Evolutionary conservation across 345 rosid species (phyloP), one percentile per base, ranked within the genome.

Genomic region (Adansonia digitata): DNA sequence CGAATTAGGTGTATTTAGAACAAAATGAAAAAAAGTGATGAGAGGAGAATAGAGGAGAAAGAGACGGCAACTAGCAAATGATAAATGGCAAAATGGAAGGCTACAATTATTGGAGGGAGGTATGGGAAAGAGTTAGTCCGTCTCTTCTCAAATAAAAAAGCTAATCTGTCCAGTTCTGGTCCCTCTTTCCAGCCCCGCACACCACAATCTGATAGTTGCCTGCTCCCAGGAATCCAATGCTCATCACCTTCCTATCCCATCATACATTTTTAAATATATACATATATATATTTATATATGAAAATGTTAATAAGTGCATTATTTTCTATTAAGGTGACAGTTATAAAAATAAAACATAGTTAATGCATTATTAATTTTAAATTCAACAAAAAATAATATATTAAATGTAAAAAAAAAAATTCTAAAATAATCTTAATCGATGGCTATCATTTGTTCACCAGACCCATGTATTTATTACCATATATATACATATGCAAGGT

Each of bases 101-200:
- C 20, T 76, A 81, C 79, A 83, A 86, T 82, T 74, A 86, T 78
- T 84, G 79, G n/a, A 34, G 45, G 64, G 59, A 65, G 43, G 56
- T 62, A 70, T 20, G 79, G 69, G 71, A 69, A 67, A 55, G 51
- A 26, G 76, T 70, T 74, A 31, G 13, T 61, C 77, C 45, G 79
- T 77, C 72, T 67, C 74, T 60, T 55, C 46, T 66, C 26, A 20
- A 12, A 40, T 22, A 73, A 15, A 56, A 26, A 75, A 60, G 43
- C 27, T 75, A 63, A 15, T 34, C 40, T 52, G 34, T 76, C 42
- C 24, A 71, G 69, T 62, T 75, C 42, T 48, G 76, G 73, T 60
- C 57, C 80, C 74, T 39, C 48, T 45, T 64, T 60, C 69, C 72
- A 73, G 34, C 77, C n/a, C 37, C 52, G 40, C n/a, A 75, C 66